phyloP scores from a whole-genome alignment of 139 green algal genomes.

The Nannochloris sp. region DNA sequence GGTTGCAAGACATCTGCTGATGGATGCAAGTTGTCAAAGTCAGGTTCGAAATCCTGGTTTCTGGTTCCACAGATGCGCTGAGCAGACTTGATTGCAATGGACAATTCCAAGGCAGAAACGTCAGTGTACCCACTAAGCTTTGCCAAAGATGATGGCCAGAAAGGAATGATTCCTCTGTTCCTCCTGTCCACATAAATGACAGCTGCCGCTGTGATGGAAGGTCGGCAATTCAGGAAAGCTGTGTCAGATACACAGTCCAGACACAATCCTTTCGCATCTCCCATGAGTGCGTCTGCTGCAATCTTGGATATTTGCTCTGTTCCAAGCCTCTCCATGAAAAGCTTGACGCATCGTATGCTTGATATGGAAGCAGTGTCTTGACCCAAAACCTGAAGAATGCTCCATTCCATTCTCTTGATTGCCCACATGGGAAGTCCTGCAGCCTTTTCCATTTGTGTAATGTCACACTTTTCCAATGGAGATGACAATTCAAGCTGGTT shows the following conservation, averaged over 20 bases:
- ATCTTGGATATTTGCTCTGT: conserved; percentile 11
- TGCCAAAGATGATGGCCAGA: conserved; percentile 73
- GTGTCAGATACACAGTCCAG: conserved; percentile 56
- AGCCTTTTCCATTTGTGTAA: not conserved
- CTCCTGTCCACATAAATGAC: conserved; percentile 70
- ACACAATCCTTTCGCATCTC: conserved; percentile 7
- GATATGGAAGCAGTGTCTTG: conserved; percentile 54
- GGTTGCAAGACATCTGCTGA: no score
- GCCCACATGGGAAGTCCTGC: conserved; percentile 15
- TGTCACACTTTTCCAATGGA: not conserved
- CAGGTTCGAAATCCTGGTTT: not conserved
- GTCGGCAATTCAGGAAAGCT: conserved; percentile 74
- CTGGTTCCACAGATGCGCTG: conserved; percentile 43
- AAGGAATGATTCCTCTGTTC: conserved; percentile 64
- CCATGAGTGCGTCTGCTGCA: not conserved
- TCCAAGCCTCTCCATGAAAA: conserved; percentile 66
- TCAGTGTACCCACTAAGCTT: conserved; percentile 73
- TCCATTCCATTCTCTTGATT: conserved; percentile 64
- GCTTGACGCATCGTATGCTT: conserved; percentile 55
- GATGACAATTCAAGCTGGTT: conserved; percentile 16
- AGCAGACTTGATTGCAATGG: conserved; percentile 60
- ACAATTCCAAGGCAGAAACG: conserved; percentile 63
- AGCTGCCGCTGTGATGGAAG: conserved; percentile 67
- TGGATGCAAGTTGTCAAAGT: not conserved
- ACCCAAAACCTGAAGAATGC: conserved; percentile 32